Evolutionary conservation across 352 stramenopile species (phyloP).

Genomic region (Phytophthora brassicae): DNA sequence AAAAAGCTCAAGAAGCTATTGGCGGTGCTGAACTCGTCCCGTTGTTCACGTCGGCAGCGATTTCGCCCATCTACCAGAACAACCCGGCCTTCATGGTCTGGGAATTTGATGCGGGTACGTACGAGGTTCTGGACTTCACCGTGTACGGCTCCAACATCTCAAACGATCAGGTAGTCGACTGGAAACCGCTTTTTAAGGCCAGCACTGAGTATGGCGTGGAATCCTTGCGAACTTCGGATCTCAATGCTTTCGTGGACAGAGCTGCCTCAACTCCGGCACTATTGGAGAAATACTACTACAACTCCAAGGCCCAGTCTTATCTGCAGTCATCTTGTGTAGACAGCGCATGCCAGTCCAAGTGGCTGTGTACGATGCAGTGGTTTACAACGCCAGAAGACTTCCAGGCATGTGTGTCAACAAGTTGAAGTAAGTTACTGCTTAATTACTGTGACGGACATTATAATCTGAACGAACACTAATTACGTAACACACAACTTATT

Average conservation of each 20-base stretch:
- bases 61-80: slow-evolving; percentile 89
- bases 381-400: slow-evolving; percentile 63
- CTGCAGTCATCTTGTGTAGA: slow-evolving; percentile 43
- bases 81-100: slow-evolving; percentile 89
- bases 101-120: slow-evolving; percentile 66
- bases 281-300: slow-evolving; percentile 73
- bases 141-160: slow-evolving; percentile 76
- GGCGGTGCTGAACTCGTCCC: slow-evolving; percentile 44
- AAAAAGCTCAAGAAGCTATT: slow-evolving; percentile 12
- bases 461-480: too few relatives aligned
- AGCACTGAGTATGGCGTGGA: slow-evolving; percentile 51
- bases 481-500: too few relatives aligned
- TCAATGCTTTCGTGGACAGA: slow-evolving; percentile 50
- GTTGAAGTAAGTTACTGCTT: slow-evolving; percentile 17
- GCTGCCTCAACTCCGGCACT: slow-evolving; percentile 41
- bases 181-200: slow-evolving; percentile 49
- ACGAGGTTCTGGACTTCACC: slow-evolving; percentile 71
- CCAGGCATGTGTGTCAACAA: slow-evolving; percentile 43
- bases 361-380: slow-evolving; percentile 70
- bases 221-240: slow-evolving; percentile 38
- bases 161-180: slow-evolving; percentile 34
- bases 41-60: slow-evolving; percentile 76
- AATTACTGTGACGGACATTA: too few relatives aligned
- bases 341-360: slow-evolving; percentile 49
- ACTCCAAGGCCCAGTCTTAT: slow-evolving; percentile 73